Percentiles rank a stretch among this genome's conserved stretches.
phyloP scores from a whole-genome alignment of 1,284 basidiomycete species.

The Cryptococcus deneoformans region DNA sequence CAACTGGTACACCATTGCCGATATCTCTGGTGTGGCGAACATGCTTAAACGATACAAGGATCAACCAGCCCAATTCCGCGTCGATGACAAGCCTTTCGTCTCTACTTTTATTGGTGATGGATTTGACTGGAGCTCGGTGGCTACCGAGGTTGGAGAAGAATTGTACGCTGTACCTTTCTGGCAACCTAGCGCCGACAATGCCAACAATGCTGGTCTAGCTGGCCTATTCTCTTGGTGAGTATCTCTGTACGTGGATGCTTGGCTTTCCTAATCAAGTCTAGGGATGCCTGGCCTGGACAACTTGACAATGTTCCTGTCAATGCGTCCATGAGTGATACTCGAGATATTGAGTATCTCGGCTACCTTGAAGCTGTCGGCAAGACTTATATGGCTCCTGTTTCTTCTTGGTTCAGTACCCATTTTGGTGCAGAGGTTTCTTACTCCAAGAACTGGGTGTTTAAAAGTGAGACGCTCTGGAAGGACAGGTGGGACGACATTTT shows the following conservation, averaged over 20 bases:
- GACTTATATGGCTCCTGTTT: conserved; percentile 47
- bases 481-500: conserved; percentile 48
- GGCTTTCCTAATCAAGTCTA: conserved; percentile 1
- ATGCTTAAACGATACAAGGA: conserved; percentile 31
- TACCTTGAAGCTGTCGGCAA: conserved; percentile 19
- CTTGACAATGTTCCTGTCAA: conserved; percentile 37
- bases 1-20: conserved; percentile 39
- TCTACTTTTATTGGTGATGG: conserved; percentile 48
- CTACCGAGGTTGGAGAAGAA: conserved; percentile 21
- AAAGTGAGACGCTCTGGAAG: conserved; percentile 46
- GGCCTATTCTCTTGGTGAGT: conserved; percentile 47
- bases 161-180: conserved; percentile 44
- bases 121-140: conserved; percentile 36
- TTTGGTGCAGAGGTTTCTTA: conserved; percentile 44
- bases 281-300: conserved; percentile 44
- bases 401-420: conserved; percentile 50
- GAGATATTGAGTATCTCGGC: conserved; percentile 35
- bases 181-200: conserved; percentile 26
- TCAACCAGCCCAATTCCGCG: conserved; percentile 30
- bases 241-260: background rate
- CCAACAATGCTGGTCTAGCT: conserved; percentile 23
- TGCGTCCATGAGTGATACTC: conserved; percentile 22
- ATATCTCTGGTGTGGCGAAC: conserved; percentile 20
- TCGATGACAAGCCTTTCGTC: conserved; percentile 43
- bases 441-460: conserved; percentile 49